phyloP scores from a whole-genome alignment of 192 early-diverging fungal species.

The Helicostylum pulchrum region DNA sequence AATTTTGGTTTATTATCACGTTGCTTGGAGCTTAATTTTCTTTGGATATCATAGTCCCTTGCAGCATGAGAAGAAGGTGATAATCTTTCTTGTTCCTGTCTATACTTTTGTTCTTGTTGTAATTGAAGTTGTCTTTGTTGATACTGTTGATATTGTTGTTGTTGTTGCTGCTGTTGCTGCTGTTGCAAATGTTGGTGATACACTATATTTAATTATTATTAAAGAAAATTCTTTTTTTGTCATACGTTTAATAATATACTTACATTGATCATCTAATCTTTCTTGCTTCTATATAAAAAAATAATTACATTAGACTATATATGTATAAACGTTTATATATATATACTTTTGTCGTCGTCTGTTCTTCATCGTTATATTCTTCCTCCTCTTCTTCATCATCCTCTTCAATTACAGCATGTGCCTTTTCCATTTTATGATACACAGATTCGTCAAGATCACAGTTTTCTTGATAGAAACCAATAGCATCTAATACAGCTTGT shows the following conservation, averaged over 20 bases:
- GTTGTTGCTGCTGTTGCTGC: background rate
- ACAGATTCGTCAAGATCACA: constrained; percentile 34
- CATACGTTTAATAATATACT: too few relatives aligned
- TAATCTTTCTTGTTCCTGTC: background rate
- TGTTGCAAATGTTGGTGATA: constrained; percentile 2
- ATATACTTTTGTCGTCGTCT: background rate
- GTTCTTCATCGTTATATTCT: background rate
- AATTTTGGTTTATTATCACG: constrained; percentile 26
- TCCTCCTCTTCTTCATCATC: constrained; percentile 11
- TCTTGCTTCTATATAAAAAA: too few relatives aligned
- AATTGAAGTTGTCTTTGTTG: background rate
- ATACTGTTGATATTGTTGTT: background rate
- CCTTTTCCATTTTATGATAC: constrained; percentile 38
- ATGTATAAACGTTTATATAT: background rate
- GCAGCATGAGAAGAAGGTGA: constrained; percentile 21
- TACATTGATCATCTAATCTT: too few relatives aligned
- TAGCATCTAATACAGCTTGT: constrained; percentile 82
- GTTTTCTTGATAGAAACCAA: constrained; percentile 79
- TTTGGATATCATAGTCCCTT: constrained; percentile 24
- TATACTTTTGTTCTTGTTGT: background rate
- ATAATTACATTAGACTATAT: too few relatives aligned
- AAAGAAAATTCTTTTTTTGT: too few relatives aligned
- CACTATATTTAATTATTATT: too few relatives aligned
- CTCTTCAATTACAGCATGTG: constrained; percentile 16
- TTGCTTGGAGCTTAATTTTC: constrained; percentile 27